Conservation (phyloP, 2,329 filamentous ascomycete species). For the Curvularia sp. region DNA sequence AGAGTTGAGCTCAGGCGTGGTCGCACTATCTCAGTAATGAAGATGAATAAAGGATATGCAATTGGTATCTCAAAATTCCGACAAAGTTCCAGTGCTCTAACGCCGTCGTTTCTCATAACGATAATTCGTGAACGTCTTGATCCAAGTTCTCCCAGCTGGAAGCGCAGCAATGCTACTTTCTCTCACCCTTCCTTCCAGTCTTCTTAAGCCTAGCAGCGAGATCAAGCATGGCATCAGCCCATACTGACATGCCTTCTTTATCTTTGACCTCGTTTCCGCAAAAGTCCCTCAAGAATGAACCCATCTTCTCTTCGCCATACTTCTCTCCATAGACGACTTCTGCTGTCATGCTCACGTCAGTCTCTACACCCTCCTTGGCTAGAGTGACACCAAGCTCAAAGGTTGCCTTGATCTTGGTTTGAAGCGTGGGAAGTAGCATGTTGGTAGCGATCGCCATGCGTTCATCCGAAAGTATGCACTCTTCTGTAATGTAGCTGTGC, state of each 20-base stretch:
- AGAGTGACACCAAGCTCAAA: conserved; percentile 62
- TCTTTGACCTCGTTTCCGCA: conserved; percentile 49
- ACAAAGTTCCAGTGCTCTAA: not conserved
- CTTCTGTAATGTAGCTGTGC: conserved; percentile 69
- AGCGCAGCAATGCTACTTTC: conserved; percentile 25
- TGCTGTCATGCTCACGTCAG: conserved; percentile 65
- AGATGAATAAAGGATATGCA: not conserved
- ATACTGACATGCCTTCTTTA: conserved; percentile 46
- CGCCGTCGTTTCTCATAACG: conserved; percentile 27
- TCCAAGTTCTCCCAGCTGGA: not conserved
- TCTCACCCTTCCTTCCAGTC: conserved; percentile 55
- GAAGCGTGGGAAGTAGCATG: conserved; percentile 68
- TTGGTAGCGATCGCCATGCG: conserved; percentile 67
- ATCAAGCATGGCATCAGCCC: conserved; percentile 55
- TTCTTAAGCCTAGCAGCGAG: conserved; percentile 54
- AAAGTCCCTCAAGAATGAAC: conserved; percentile 70
- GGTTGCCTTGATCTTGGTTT: conserved; percentile 72
- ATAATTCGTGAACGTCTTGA: conserved; percentile 12
- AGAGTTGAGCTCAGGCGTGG: not conserved
- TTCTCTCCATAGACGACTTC: conserved; percentile 78
- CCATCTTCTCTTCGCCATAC: conserved; percentile 77
- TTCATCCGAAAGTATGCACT: conserved; percentile 70
- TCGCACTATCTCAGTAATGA: too few relatives aligned
- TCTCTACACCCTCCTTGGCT: conserved; percentile 55
- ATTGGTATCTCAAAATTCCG: not conserved